A percentile compares a stretch with the other conserved stretches of the same genome.
phyloP scores from a whole-genome alignment of 78 protist species.

The Dictyostelium purpureum region DNA sequence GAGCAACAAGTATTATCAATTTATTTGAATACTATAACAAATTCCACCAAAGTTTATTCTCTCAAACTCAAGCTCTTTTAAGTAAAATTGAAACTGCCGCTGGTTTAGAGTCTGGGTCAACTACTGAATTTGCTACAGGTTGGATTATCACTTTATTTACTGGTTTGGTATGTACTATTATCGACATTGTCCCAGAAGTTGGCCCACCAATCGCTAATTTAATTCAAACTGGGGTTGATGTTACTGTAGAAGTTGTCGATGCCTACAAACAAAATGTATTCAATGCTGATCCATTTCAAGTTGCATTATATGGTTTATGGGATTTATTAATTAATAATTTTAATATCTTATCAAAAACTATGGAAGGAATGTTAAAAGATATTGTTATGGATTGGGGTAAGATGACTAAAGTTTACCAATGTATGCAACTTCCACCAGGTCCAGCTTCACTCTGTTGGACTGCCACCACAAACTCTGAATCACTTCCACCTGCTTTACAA shows the following conservation, averaged over 20 bases:
- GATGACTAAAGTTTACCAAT: background rate
- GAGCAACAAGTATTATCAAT: background rate
- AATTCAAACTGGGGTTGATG: background rate
- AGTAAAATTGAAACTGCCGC: background rate
- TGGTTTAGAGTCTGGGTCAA: background rate
- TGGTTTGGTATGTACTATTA: background rate
- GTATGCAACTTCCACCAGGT: background rate
- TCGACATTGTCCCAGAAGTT: background rate
- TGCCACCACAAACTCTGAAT: too few species aligned
- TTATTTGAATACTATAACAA: background rate
- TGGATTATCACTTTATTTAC: background rate
- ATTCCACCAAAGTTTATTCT: background rate
- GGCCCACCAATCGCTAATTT: background rate
- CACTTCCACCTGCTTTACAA: too few species aligned
- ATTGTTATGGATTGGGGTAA: conserved; percentile 14
- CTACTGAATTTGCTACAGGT: background rate
- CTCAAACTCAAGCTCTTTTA: background rate
- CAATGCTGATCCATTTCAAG: background rate
- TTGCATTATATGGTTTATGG: background rate
- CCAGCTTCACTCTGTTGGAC: background rate
- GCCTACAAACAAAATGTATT: background rate
- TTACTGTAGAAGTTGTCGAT: background rate
- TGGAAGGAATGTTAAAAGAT: background rate
- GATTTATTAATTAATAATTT: background rate
- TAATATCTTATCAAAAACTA: background rate